Conservation (phyloP, 1,284 basidiomycete genomes). For the Singerocomus rubriflavus region DNA sequence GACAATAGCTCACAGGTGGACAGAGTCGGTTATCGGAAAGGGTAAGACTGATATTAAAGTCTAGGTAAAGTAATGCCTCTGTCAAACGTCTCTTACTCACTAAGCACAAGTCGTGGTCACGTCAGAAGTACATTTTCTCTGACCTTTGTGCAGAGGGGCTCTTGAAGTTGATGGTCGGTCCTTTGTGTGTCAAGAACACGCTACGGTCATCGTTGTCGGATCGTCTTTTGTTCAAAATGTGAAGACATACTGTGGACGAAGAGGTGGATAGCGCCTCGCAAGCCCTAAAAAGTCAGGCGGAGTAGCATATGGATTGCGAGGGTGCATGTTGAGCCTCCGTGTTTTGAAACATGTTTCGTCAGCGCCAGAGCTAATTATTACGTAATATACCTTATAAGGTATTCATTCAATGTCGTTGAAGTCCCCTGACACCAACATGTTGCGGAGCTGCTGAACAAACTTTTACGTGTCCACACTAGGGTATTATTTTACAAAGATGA, state of each 20-base stretch:
- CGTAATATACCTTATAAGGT: neutral
- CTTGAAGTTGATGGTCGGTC: constrained; percentile 68
- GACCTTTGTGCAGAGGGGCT: constrained; percentile 68
- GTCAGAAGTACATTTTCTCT: constrained; percentile 5
- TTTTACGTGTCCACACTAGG: no score
- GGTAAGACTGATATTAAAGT: constrained; percentile 64
- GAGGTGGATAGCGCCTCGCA: constrained; percentile 53
- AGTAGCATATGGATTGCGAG: constrained; percentile 53
- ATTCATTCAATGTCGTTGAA: neutral
- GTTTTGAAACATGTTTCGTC: neutral
- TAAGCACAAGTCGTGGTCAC: constrained; percentile 7
- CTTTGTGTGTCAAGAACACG: constrained; percentile 33
- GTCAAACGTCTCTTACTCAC: constrained; percentile 60
- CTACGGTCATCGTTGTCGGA: constrained; percentile 21
- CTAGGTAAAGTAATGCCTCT: constrained; percentile 68
- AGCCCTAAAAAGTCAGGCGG: constrained; percentile 66
- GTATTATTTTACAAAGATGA: no score
- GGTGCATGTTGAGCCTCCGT: constrained; percentile 47
- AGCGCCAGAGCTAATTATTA: neutral
- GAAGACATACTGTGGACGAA: constrained; percentile 58
- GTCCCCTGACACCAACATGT: no score
- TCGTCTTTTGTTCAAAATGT: neutral
- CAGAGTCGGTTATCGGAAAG: constrained; percentile 76
- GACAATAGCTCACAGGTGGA: constrained; percentile 63
- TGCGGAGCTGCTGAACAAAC: no score